Evolutionary conservation across 192 early-diverging fungal genomes (phyloP).

Genomic region (Nowakowskiella sp.): DNA sequence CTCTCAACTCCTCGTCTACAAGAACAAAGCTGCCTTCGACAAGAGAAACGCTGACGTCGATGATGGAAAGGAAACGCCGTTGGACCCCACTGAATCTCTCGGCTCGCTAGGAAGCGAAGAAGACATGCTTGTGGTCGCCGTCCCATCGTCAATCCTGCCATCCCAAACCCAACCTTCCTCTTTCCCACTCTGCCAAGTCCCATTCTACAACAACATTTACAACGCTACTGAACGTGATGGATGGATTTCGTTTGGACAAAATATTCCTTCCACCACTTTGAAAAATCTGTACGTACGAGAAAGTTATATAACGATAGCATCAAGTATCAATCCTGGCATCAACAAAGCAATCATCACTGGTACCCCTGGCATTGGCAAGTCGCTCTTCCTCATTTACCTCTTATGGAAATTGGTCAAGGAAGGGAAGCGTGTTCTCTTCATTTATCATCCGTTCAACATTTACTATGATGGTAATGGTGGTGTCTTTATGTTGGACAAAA

Average conservation of each 20-base stretch:
- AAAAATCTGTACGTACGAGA: slow-evolving; percentile 8
- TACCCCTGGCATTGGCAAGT: slow-evolving; percentile 59
- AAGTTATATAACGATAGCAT: slow-evolving; percentile 9
- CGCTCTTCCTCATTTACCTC: slow-evolving; percentile 55
- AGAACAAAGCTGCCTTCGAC: no score
- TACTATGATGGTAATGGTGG: slow-evolving; percentile 14
- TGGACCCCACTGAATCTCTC: no score
- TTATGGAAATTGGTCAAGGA: slow-evolving; percentile 13
- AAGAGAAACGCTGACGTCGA: no score
- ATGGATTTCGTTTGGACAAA: slow-evolving; percentile 9
- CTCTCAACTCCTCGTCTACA: no score
- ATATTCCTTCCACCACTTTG: slow-evolving; percentile 2
- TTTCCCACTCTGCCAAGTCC: slow-evolving; percentile 6
- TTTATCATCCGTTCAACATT: slow-evolving; percentile 5
- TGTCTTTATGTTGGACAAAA: not conserved
- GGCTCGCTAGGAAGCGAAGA: no score
- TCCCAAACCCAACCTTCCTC: slow-evolving; percentile 1
- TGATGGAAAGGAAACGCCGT: no score
- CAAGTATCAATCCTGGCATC: not conserved
- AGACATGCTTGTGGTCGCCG: no score
- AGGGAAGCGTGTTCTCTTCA: slow-evolving; percentile 9
- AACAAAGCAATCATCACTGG: slow-evolving; percentile 16
- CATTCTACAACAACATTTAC: slow-evolving; percentile 9
- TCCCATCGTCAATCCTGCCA: not conserved
- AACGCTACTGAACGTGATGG: slow-evolving; percentile 9